Conservation (phyloP, 2,329 filamentous ascomycete genomes). For the Penicillium vulpinum region DNA sequence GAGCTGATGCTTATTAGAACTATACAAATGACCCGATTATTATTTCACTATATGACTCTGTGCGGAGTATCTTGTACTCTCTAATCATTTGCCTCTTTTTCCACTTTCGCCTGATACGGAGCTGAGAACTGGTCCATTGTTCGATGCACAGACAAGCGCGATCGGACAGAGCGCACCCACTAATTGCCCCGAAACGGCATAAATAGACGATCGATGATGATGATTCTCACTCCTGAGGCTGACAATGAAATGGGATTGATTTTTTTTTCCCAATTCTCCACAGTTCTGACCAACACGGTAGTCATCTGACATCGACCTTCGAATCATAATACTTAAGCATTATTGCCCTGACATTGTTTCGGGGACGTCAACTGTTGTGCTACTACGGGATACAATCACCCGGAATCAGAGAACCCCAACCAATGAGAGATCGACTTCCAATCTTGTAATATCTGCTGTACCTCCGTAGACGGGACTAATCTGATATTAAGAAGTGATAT, state of each 20-base stretch:
- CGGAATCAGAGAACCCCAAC: neutral
- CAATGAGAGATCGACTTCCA: neutral
- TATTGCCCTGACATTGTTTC: neutral
- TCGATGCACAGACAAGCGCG: conserved; percentile 4
- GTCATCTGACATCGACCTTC: neutral
- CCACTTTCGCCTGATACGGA: neutral
- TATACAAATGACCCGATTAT: neutral
- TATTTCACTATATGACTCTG: too few species aligned
- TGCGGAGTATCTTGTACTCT: too few species aligned
- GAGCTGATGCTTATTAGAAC: neutral
- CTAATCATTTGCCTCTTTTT: neutral
- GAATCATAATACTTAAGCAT: neutral
- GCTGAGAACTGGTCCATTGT: neutral
- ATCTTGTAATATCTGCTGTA: neutral
- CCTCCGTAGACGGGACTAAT: neutral
- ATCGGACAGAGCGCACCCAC: conserved; percentile 2
- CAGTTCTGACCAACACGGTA: neutral
- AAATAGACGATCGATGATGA: conserved; percentile 27
- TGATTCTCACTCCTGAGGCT: conserved; percentile 8
- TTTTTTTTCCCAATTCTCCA: neutral
- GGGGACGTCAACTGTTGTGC: neutral
- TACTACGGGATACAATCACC: neutral
- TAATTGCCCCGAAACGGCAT: conserved; percentile 14
- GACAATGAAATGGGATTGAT: neutral
- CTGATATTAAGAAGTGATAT: neutral